These are phyloP conservation scores for Daldinia caldariorum DNA, from an alignment of 495 filamentous ascomycete species.

Conservation along the genomic window DNA sequence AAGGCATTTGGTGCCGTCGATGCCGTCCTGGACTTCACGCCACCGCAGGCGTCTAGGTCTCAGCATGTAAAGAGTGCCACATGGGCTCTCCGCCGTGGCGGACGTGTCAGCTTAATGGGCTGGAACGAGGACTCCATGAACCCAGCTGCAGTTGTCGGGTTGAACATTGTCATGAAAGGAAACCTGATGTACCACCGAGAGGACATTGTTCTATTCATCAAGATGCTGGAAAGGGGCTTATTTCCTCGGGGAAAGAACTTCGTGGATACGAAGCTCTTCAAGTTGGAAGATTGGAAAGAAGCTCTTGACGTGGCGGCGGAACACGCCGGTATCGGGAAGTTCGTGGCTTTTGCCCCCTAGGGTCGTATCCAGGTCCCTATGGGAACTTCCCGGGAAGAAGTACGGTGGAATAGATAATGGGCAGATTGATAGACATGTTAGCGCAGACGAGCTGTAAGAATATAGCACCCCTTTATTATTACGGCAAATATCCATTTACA, in stretches of 20 bases:
- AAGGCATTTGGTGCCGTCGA: constrained; percentile 50
- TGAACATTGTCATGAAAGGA: constrained; percentile 50
- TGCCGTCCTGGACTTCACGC: constrained; percentile 61
- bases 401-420: background rate
- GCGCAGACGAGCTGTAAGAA: background rate
- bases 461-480: background rate
- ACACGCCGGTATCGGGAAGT: constrained; percentile 44
- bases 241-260: constrained; percentile 46
- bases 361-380: background rate
- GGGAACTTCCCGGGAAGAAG: background rate
- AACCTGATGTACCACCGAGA: constrained; percentile 55
- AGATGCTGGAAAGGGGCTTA: constrained; percentile 48
- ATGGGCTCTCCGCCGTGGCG: constrained; percentile 46
- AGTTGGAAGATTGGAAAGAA: constrained; percentile 48
- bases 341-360: constrained; percentile 42
- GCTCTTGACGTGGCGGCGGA: constrained; percentile 46
- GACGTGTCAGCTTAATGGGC: constrained; percentile 60
- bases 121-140: constrained; percentile 37
- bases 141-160: constrained; percentile 33
- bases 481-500: too few relatives aligned
- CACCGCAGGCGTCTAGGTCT: constrained; percentile 49
- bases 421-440: background rate
- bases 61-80: constrained; percentile 52
- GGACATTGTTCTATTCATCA: constrained; percentile 44
- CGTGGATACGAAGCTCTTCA: constrained; percentile 44